Percentiles rank a stretch among this genome's conserved stretches.
phyloP scores from a whole-genome alignment of 2,329 filamentous ascomycete species.

The Trichoderma asperellum region DNA sequence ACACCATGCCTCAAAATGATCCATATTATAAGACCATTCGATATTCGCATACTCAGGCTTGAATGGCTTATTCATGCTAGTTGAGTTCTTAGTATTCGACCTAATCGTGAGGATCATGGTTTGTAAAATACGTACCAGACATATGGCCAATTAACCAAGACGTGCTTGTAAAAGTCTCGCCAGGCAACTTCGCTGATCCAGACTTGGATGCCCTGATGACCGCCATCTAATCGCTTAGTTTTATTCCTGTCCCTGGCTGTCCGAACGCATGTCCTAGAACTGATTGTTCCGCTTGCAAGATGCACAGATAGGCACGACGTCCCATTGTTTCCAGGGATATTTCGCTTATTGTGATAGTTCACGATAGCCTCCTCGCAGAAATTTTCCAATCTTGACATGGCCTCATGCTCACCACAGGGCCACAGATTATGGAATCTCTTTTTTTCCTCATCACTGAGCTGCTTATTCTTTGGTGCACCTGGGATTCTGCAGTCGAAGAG shows the following conservation, averaged over 20 bases:
- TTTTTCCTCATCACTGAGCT: conserved; percentile 61
- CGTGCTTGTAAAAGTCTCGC: conserved; percentile 88
- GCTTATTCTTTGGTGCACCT: conserved; percentile 64
- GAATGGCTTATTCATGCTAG: conserved; percentile 62
- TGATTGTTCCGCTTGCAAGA: conserved; percentile 69
- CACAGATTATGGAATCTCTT: conserved; percentile 63
- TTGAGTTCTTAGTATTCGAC: conserved; percentile 10
- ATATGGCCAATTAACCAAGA: conserved; percentile 84
- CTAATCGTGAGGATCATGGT: neutral
- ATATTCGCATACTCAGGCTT: conserved; percentile 86
- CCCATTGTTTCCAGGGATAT: conserved; percentile 62
- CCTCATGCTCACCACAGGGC: conserved; percentile 78
- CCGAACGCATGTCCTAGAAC: conserved; percentile 68
- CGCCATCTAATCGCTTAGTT: conserved; percentile 67
- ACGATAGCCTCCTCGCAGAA: conserved; percentile 69
- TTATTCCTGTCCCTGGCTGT: conserved; percentile 66
- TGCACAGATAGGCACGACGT: conserved; percentile 76
- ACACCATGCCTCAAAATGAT: conserved; percentile 74
- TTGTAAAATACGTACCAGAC: conserved; percentile 59
- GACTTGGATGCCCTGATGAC: conserved; percentile 65
- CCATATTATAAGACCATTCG: conserved; percentile 74
- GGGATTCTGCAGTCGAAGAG: conserved; percentile 68
- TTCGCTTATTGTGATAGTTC: conserved; percentile 66
- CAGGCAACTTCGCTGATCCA: conserved; percentile 87
- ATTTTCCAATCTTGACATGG: conserved; percentile 62